Conservation (phyloP, 768 basidiomycete genomes). For the Trametes villosa region DNA sequence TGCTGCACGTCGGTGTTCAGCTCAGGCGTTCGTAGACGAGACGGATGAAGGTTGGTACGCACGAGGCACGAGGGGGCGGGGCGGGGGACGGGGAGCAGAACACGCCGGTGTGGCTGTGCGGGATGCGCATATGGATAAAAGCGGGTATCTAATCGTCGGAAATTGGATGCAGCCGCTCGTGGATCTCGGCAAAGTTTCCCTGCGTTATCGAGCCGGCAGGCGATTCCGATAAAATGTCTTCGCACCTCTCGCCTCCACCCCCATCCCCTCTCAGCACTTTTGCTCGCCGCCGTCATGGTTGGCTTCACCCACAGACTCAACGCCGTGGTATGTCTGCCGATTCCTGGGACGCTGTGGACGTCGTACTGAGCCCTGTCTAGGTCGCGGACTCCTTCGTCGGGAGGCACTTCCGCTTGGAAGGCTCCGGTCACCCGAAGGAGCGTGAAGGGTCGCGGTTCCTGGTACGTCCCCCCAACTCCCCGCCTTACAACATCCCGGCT, state of each 20-base stretch:
- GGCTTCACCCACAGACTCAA: constrained; percentile 29
- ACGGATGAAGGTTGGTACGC: no score
- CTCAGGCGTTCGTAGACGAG: no score
- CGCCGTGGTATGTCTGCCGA: constrained; percentile 23
- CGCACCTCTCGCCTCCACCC: background rate
- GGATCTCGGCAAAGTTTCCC: background rate
- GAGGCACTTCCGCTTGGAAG: constrained; percentile 40
- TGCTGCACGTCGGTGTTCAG: no score
- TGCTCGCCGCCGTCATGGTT: constrained; percentile 21
- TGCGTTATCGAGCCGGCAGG: background rate
- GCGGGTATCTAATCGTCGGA: background rate
- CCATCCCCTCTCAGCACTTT: background rate
- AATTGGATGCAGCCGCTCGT: background rate
- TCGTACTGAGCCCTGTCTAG: constrained; percentile 12
- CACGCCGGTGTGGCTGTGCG: background rate
- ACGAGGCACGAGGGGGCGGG: no score
- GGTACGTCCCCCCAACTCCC: constrained; percentile 25
- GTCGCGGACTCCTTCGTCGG: constrained; percentile 38
- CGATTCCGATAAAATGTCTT: background rate
- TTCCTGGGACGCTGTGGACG: background rate
- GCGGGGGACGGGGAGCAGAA: no score
- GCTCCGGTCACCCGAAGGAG: constrained; percentile 38
- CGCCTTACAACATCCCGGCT: background rate
- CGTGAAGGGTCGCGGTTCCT: constrained; percentile 39
- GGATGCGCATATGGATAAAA: background rate